Evolutionary conservation across 352 stramenopile genomes (phyloP), one percentile per base, ranked within the genome.

Genomic region (Globisporangium iwayamae): DNA sequence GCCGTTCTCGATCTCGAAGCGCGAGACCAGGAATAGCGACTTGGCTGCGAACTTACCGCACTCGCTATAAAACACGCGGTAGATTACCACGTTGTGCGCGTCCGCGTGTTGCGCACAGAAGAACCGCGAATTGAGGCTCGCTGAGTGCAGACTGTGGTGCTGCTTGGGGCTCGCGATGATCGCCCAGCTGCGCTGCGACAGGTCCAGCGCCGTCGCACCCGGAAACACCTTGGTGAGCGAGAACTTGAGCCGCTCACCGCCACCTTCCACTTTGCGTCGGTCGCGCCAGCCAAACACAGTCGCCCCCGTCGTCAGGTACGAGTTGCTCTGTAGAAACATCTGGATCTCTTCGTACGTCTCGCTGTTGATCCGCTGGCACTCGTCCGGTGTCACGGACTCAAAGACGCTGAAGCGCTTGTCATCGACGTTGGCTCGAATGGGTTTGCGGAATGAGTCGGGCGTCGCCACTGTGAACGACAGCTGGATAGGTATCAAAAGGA

Each of bases 271-370:
- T 14, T 69, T 68, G 13, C 78, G 78, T 28, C 75, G 71, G 41
- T 90, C 81, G 8, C 66, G 61, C 78, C 78, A 90, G 16, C 78
- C 81, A 36, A 85, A 87, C 4, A 87, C 36, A 45, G 71, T 75
- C 46, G 75, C 63, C 14, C 76, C 81, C 2, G 76, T 77, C 20
- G 68, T 84, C 36, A 82, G 39, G 54, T 74, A 81, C n/a, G 58
- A 63, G 30, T 63, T 54, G 58, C 58, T 48, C n/a, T 56, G 30
- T 4, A 63, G 45, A 30, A 63, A 63, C 2, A 14, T 1, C 30
- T 32, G 30, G 34, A 56, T 63, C 7, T 63, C 45, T 20, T 18
- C 32, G 9, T 63, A 39, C 58, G 58, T 54, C 16, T 41, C 58
- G 22, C 13, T 38, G 20, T 46, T 36, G 45, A 63, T 51, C 8